Evolutionary conservation across 2,329 filamentous ascomycete species (phyloP), one percentile per base, ranked within the genome.

Genomic region (Cladophialophora exuberans): DNA sequence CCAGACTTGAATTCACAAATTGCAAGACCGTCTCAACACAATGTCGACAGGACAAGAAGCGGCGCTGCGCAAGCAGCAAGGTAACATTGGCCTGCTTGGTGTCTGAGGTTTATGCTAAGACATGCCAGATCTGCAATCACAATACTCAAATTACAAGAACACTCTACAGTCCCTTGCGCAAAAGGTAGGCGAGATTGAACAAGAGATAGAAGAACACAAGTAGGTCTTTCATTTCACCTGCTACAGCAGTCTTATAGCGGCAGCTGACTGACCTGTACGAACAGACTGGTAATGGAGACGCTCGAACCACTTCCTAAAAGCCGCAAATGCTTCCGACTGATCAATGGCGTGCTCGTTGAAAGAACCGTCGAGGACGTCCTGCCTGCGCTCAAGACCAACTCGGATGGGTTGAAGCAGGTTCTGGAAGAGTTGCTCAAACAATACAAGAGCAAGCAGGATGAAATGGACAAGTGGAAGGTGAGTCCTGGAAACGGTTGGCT

Each of bases 391-490:
- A 87, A 90, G 76, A 97, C 91, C 17, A 97, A 99, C 71, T 89
- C 90, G 22, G 93, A 97, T 61, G 93, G 94, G 1, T 72, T 99
- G 69, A 94, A 88, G 75, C 95, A 96, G 76, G 91, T 97, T 25
- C 79, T 97, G 52, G 92, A 97, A 61, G 93, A 97, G 71, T 77
- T 99, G 61, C 83, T 97, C 64, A 97, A 96, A 81, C 90, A 96
- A 76, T 97, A 97, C 80, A 96, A 96, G 79, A 77, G 80, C 26
- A 96, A 96, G 75, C 92, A 99, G 73, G 85, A 90, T 36, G 94
- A 99, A 70, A 83, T 99, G 79, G 93, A 99, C 71, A 92, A 87
- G 73, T 99, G 94, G 94, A 99, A 99, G 90, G 93, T 95, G 76
- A 55, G 84, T 69, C 23, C 10, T 9, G 17, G 15, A 20, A 41